Evolutionary conservation across 129 eudicot genomes (phyloP), one percentile per base, ranked within the genome.

Genomic region (Chrysanthemum seticuspe): DNA sequence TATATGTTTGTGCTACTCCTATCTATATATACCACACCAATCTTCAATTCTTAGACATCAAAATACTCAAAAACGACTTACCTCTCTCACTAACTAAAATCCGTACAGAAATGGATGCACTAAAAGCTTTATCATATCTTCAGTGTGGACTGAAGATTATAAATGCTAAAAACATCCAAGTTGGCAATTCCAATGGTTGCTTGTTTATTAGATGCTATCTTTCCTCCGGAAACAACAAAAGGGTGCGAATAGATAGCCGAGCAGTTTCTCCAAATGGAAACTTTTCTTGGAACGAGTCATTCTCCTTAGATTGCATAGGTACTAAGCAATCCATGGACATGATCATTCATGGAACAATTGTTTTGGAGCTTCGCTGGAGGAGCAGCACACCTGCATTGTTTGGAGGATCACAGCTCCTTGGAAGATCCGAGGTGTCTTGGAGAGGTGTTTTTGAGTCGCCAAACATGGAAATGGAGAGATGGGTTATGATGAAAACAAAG

Each of bases 141-240:
- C 80, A 69, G 50, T 80, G 86, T 74, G 89, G 87, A 56, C 11
- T 91, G 15, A 81, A 63, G 62, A 76, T 91, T 29, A 63, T 84
- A 67, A 86, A 77, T 67, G 97, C 97, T 5, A 87, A 81, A 82
- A 83, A 91, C 74, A 67, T 76, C 1, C 67, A 81, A 23, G 47
- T 72, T 4, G 67, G 50, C 51, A 70, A 81, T 34, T 74, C 85
- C 8, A 51, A 44, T 2, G 80, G 83, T 0, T 13, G 67, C 54
- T 56, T 91, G 59, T 91, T 87, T 65, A 83, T 91, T 1, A 83
- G 97, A 74, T 87, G 97, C 66, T 85, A 85, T 71, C 79, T 91
- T 52, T 66, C 86, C 2, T 78, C 88, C 8, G 89, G 88, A 80
- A 80, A 82, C 74, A 82, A 85, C 75, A 80, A 78, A 70, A 85